Conservation (phyloP, 78 protist genomes). For the Pigoraptor vietnamica region DNA sequence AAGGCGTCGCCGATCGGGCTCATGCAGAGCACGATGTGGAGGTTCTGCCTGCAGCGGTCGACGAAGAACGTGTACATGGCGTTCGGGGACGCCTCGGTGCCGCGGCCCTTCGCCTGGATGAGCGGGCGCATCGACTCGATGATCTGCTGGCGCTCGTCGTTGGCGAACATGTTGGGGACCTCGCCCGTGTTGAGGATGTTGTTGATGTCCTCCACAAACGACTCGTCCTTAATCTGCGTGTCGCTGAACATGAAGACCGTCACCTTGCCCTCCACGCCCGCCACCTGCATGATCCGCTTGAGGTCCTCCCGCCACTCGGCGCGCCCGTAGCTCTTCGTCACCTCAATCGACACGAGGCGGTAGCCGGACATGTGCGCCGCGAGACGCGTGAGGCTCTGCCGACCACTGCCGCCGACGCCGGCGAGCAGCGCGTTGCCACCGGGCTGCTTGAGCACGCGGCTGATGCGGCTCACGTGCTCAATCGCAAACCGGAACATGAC, state of each 20-base stretch:
- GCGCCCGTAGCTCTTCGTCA: slow-evolving; percentile 32
- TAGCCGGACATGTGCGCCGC: slow-evolving; percentile 70
- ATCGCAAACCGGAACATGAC: slow-evolving; percentile 77
- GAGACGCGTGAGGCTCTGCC: slow-evolving; percentile 77
- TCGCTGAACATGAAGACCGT: slow-evolving; percentile 74
- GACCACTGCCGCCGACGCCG: slow-evolving; percentile 94
- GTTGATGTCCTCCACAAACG: slow-evolving; percentile 62
- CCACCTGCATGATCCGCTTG: slow-evolving; percentile 28
- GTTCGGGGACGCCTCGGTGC: not conserved
- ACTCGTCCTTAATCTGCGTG: slow-evolving; percentile 65
- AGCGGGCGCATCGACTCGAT: slow-evolving; percentile 49
- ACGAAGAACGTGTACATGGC: slow-evolving; percentile 23
- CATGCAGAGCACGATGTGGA: slow-evolving; percentile 66
- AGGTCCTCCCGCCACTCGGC: slow-evolving; percentile 59
- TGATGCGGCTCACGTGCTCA: slow-evolving; percentile 76
- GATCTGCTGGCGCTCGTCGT: slow-evolving; percentile 43
- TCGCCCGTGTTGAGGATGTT: slow-evolving; percentile 85
- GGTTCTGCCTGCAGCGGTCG: slow-evolving; percentile 28
- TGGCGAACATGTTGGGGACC: slow-evolving; percentile 70
- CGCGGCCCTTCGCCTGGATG: slow-evolving; percentile 22
- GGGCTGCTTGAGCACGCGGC: slow-evolving; percentile 71
- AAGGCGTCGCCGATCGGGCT: slow-evolving; percentile 61
- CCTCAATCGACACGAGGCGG: slow-evolving; percentile 42
- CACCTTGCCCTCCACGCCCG: slow-evolving; percentile 50
- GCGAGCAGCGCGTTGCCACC: slow-evolving; percentile 83